Conservation (phyloP, 768 basidiomycete species). For the Boletus sp. region DNA sequence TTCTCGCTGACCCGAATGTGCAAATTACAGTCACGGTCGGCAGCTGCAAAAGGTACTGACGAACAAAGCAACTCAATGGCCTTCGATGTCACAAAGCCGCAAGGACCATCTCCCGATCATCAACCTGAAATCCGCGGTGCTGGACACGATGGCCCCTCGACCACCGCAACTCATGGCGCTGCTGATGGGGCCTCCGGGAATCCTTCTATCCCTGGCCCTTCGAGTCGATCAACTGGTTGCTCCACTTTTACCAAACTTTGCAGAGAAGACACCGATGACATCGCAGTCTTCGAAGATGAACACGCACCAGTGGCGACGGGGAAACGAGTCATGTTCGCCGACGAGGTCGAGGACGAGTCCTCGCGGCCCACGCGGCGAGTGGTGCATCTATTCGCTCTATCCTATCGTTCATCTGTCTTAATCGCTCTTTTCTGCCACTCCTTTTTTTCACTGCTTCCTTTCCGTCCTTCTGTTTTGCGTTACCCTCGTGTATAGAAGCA, state of each 20-base stretch:
- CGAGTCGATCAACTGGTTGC: conserved; percentile 21
- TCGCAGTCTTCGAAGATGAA: conserved; percentile 24
- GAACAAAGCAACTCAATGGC: conserved; percentile 14
- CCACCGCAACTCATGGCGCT: conserved; percentile 6
- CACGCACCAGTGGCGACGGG: conserved; percentile 14
- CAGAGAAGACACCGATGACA: conserved; percentile 30
- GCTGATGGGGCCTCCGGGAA: conserved; percentile 9
- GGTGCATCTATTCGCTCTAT: conserved; percentile 15
- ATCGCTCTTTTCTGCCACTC: background rate
- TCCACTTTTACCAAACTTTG: conserved; percentile 26
- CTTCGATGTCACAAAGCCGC: conserved; percentile 10
- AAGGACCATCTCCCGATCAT: conserved; percentile 10
- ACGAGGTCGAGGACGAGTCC: conserved; percentile 20
- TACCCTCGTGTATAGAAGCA: conserved; percentile 21
- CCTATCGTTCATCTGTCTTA: background rate
- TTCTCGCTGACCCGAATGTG: conserved; percentile 14
- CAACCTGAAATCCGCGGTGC: conserved; percentile 20
- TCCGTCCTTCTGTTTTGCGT: background rate
- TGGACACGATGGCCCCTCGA: conserved; percentile 9
- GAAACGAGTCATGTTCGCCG: conserved; percentile 26
- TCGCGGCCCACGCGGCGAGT: conserved; percentile 28
- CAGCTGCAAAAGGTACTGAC: conserved; percentile 10
- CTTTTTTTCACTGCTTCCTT: background rate
- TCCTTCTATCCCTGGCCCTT: conserved; percentile 9
- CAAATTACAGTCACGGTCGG: conserved; percentile 10